Base-by-base conservation (phyloP, 1,284 basidiomycete genomes). In the Fomitopsis schrenkii region DNA sequence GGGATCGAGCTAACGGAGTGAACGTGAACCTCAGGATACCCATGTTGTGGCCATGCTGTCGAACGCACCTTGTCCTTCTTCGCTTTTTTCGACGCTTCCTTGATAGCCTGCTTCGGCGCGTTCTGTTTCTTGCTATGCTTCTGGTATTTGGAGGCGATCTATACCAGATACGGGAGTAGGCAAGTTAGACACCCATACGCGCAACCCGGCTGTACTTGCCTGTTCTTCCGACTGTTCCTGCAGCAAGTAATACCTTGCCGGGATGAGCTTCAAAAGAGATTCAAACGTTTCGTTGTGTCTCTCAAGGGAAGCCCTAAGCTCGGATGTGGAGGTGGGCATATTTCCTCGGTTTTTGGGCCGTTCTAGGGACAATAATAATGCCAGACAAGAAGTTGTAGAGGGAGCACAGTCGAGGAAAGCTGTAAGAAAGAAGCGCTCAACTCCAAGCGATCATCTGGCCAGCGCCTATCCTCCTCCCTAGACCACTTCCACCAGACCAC, bases 41-140 rank as follows among this genome's bases (percentile, higher is more conserved):
- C 28, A 45, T 19, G 33, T 48, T 28, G 54, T 38, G 15, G 33
- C 15, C n/a, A 26, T 5, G 17, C 22, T 62, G 33, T 53, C 33
- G 42, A 17, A 30, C 54, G 72, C 79, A 93, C 94, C 84, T 95
- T 95, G 59, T 91, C 91, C 55, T 87, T 82, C 72, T 90, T 91
- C 1, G 91, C 91, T 70, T 91, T 93, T 74, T 90, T 91, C 28
- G 91, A 87, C 1, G 90, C 91, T 75, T 95, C 92, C 72, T 95
- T 94, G 55, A 92, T 82, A 52, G 89, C 89, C 68, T 95, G 93
- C 74, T 91, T 91, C 7, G 87, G 83, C 17, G 88, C 87, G 58
- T 92, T 91, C 74, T 86, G 81, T 64, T 93, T 89, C 76, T 93
- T 94, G 77, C 88, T 94, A 73, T 95, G 91, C 77, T 94, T 95